Conservation (phyloP, 768 basidiomycete genomes). For the Mycena albidolilacea region DNA sequence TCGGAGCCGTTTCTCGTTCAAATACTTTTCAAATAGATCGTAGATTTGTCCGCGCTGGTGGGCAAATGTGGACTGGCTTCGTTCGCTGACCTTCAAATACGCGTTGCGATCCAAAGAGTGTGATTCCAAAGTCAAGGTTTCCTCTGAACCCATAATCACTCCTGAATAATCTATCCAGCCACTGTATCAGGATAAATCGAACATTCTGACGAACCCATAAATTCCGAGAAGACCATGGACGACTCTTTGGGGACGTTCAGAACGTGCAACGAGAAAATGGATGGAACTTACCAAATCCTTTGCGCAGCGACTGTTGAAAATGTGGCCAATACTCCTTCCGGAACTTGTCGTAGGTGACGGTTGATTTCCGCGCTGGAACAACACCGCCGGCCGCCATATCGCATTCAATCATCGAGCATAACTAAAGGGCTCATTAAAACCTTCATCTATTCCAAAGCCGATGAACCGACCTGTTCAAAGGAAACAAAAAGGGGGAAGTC, state of each 20-base stretch:
- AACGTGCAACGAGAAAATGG: background rate
- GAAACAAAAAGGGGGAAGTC: slow-evolving; percentile 83
- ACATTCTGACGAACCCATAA: slow-evolving; percentile 63
- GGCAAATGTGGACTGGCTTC: slow-evolving; percentile 71
- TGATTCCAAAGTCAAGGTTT: slow-evolving; percentile 51
- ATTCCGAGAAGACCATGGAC: slow-evolving; percentile 73
- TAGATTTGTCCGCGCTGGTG: slow-evolving; percentile 66
- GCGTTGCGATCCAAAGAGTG: slow-evolving; percentile 58
- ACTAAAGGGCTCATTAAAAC: background rate
- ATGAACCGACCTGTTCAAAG: slow-evolving; percentile 67
- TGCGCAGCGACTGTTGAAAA: slow-evolving; percentile 64
- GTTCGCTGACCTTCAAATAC: slow-evolving; percentile 65
- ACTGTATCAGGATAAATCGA: slow-evolving; percentile 2
- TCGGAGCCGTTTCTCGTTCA: slow-evolving; percentile 58
- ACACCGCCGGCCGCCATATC: slow-evolving; percentile 23
- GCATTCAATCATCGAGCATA: slow-evolving; percentile 29
- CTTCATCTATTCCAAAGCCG: background rate
- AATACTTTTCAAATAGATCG: slow-evolving; percentile 67
- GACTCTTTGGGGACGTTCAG: slow-evolving; percentile 59
- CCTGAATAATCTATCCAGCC: slow-evolving; percentile 50
- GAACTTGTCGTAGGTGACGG: slow-evolving; percentile 36
- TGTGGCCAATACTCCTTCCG: slow-evolving; percentile 37
- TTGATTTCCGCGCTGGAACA: background rate
- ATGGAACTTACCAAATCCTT: slow-evolving; percentile 61
- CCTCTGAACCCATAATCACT: slow-evolving; percentile 78